Evolutionary conservation across 2,329 filamentous ascomycete genomes (phyloP).

Genomic region (Rhinocladiella similis): DNA sequence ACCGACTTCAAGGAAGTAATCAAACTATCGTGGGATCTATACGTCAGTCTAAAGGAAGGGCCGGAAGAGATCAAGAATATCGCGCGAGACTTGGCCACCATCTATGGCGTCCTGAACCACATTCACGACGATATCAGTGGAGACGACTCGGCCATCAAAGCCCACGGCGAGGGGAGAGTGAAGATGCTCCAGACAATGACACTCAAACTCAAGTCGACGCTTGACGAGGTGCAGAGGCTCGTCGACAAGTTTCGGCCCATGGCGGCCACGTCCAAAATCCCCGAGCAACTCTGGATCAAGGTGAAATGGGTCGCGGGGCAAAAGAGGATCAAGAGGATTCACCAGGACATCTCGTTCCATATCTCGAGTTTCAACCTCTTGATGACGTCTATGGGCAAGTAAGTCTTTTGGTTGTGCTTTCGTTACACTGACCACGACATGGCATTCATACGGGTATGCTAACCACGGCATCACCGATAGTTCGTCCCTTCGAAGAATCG

Average conservation of each 20-base stretch:
- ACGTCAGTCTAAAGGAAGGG: constrained; percentile 1
- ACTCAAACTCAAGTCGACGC: background rate
- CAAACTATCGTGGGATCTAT: constrained; percentile 7
- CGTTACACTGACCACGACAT: background rate
- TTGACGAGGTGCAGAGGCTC: constrained; percentile 1
- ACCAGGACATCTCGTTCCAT: constrained; percentile 2
- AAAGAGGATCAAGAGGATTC: background rate
- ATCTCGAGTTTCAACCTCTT: background rate
- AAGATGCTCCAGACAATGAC: constrained; percentile 6
- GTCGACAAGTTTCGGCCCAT: constrained; percentile 6
- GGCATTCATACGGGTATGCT: no score
- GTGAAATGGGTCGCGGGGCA: no score
- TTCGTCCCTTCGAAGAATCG: no score
- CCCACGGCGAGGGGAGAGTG: constrained; percentile 1
- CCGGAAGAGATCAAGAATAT: constrained; percentile 5
- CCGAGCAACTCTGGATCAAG: no score
- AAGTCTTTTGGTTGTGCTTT: background rate
- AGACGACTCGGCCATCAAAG: constrained; percentile 1
- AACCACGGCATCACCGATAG: no score
- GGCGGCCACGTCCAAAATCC: background rate
- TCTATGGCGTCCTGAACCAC: constrained; percentile 1
- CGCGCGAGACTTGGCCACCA: background rate
- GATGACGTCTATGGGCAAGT: constrained; percentile 8
- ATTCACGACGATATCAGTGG: constrained; percentile 2
- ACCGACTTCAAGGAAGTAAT: constrained; percentile 4